These are phyloP conservation scores for Salmacisia buchloeana DNA, from an alignment of 1,284 basidiomycete species.

Conservation along the genomic window DNA sequence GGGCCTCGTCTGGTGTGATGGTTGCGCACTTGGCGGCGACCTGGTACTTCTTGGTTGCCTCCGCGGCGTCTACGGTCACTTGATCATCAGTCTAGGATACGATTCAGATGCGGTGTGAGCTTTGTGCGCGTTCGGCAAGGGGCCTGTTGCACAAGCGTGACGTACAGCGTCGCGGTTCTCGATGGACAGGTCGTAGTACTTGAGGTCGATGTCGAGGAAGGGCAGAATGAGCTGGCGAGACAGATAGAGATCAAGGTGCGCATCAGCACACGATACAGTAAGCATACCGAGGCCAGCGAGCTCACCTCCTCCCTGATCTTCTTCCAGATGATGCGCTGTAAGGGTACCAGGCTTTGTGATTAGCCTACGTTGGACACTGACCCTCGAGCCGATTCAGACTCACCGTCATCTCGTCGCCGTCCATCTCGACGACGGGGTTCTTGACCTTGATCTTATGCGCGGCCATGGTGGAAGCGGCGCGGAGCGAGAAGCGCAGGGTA, in stretches of 20 bases:
- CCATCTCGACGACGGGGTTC: constrained; percentile 88
- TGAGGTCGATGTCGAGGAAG: constrained; percentile 90
- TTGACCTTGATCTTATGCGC: constrained; percentile 65
- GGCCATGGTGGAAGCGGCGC: constrained; percentile 8
- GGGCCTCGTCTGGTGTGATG: constrained; percentile 94
- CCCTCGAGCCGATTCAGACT: neutral
- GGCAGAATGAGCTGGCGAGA: constrained; percentile 78
- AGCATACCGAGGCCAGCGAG: constrained; percentile 13
- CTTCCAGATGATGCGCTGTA: constrained; percentile 69
- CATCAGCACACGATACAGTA: neutral
- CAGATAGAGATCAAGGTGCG: neutral
- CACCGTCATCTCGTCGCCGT: constrained; percentile 50
- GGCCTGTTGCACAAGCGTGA: neutral
- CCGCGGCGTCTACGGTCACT: constrained; percentile 86
- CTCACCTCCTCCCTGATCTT: constrained; percentile 89
- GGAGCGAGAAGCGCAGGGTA: neutral
- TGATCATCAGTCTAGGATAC: constrained; percentile 71
- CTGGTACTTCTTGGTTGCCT: constrained; percentile 59
- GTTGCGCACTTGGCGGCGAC: constrained; percentile 70
- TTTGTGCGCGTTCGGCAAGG: neutral
- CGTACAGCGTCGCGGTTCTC: constrained; percentile 70
- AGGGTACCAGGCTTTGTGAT: no score
- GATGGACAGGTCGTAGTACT: constrained; percentile 94
- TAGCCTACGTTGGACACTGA: neutral
- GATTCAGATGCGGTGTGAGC: neutral